These are phyloP conservation scores for Sugiyamaella qingdaonensis DNA, from an alignment of 805 yeast species.

Conservation along the genomic window DNA sequence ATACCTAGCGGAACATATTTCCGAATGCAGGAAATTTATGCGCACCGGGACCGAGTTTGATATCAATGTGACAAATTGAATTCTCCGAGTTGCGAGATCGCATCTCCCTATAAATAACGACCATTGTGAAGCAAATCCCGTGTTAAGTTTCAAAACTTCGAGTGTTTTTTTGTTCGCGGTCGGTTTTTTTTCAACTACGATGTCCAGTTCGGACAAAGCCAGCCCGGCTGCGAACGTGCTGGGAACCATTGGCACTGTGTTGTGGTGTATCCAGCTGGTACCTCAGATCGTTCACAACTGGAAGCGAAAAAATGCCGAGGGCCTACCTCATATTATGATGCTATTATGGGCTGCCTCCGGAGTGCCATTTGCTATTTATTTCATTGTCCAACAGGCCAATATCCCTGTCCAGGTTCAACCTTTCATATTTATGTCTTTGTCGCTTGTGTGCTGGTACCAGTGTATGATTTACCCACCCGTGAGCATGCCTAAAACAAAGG, in stretches of 20 bases:
- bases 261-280: constrained; percentile 88
- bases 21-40: neutral
- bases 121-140: too few species aligned
- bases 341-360: constrained; percentile 78
- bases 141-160: constrained; percentile 53
- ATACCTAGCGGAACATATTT: neutral
- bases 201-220: constrained; percentile 48
- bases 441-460: constrained; percentile 65
- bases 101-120: too few species aligned
- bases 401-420: constrained; percentile 86
- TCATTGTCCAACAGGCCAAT: constrained; percentile 63
- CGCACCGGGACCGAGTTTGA: neutral
- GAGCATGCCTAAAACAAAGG: constrained; percentile 21
- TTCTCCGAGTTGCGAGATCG: too few species aligned
- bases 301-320: constrained; percentile 72
- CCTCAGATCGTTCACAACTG: constrained; percentile 82
- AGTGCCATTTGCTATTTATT: constrained; percentile 82
- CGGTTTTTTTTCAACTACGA: constrained; percentile 84
- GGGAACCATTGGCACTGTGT: constrained; percentile 84
- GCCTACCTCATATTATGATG: constrained; percentile 86
- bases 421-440: constrained; percentile 68
- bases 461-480: constrained; percentile 72
- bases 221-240: constrained; percentile 61
- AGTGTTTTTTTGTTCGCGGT: constrained; percentile 90
- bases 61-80: too few species aligned